Conservation (phyloP, 495 filamentous ascomycete species). For the Neurospora pannonica region DNA sequence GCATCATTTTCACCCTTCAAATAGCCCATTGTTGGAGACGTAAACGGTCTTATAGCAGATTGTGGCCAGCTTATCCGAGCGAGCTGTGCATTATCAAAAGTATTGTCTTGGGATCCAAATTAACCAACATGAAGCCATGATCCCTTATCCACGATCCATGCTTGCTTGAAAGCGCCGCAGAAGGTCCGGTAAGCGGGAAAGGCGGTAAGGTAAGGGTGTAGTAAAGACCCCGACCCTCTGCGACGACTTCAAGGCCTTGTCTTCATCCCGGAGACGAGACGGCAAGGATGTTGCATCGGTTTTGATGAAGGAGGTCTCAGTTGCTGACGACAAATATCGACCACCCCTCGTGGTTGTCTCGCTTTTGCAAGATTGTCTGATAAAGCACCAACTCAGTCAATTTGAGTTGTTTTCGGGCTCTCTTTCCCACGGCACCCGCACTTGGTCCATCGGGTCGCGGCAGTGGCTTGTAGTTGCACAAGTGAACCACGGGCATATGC, state of each 20-base stretch:
- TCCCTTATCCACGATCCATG: not conserved
- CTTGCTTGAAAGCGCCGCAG: not conserved
- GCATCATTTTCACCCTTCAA: not conserved
- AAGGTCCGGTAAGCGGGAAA: not conserved
- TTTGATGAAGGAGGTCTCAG: not conserved
- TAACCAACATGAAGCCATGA: not conserved
- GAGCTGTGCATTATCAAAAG: not conserved
- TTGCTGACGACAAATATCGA: not conserved
- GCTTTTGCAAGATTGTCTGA: not conserved
- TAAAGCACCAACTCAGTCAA: not conserved
- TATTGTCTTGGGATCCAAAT: not conserved
- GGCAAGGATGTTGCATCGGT: not conserved
- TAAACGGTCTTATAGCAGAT: not conserved
- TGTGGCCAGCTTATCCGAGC: not conserved
- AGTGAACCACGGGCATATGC: not conserved
- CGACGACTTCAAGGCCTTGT: not conserved
- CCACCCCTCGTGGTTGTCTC: not conserved
- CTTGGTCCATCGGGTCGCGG: not conserved
- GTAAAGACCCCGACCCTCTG: not conserved
- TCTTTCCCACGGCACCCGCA: not conserved
- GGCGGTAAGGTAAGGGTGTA: not conserved
- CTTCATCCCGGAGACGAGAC: not conserved
- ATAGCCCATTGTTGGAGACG: not conserved
- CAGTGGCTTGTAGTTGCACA: not conserved
- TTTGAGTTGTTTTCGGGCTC: not conserved